Conservation (phyloP, 306 rosid species). For the Cucumis melo region DNA sequence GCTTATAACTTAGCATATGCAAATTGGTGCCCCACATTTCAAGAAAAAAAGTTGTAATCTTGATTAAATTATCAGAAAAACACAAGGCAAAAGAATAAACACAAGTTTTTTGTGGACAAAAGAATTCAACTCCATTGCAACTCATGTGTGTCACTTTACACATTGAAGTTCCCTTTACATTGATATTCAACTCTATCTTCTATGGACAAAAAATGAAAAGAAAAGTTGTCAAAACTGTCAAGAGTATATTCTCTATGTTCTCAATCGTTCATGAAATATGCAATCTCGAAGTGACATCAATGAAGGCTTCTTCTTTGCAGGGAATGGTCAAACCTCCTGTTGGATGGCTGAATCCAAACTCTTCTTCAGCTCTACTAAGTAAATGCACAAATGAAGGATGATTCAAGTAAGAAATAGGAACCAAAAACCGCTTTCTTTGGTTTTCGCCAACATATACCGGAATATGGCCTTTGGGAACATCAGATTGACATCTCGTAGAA, state of each 20-base stretch:
- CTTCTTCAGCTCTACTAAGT: not conserved
- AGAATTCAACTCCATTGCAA: not conserved
- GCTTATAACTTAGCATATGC: not conserved
- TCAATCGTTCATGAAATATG: not conserved
- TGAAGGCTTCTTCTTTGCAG: not conserved
- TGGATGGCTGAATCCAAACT: not conserved
- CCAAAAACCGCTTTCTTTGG: not conserved
- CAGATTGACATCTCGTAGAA: not conserved
- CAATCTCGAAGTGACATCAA: slow-evolving; percentile 10
- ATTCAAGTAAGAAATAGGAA: not conserved
- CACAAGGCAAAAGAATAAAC: not conserved
- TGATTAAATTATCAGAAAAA: not conserved
- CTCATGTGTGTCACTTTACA: not conserved
- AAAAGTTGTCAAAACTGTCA: not conserved
- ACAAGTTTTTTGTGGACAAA: not conserved
- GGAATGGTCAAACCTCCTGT: not conserved
- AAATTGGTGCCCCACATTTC: not conserved
- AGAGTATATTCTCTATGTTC: not conserved
- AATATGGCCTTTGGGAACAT: not conserved
- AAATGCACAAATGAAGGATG: not conserved
- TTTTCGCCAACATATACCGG: not conserved
- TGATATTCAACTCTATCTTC: no score
- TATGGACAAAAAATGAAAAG: not conserved
- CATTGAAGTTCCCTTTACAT: not conserved
- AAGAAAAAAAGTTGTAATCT: not conserved